Evolutionary conservation across 2,329 filamentous ascomycete genomes (phyloP).

Genomic region (Verticillium nubilum): DNA sequence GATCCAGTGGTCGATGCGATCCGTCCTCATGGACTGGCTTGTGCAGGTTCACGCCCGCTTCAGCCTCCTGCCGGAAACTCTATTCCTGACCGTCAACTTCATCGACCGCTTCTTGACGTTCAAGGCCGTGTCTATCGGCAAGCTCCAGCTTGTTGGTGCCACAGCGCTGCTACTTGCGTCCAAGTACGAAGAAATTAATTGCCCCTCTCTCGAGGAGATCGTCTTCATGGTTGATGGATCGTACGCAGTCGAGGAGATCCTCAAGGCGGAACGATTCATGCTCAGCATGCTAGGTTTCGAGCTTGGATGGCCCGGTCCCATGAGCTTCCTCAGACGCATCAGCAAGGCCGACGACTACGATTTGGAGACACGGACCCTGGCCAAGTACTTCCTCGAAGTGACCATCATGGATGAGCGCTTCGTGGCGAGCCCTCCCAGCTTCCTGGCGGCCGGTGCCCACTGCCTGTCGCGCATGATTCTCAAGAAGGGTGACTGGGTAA

Average conservation of each 20-base stretch:
- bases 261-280: conserved; percentile 98
- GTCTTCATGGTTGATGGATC: conserved; percentile 97
- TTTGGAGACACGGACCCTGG: conserved; percentile 86
- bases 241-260: conserved; percentile 84
- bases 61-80: conserved; percentile 82
- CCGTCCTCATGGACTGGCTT: conserved; percentile 96
- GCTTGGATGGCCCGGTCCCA: conserved; percentile 95
- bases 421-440: conserved; percentile 85
- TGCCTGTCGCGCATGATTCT: conserved; percentile 86
- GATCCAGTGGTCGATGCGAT: conserved; percentile 98
- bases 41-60: conserved; percentile 95
- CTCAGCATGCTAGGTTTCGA: conserved; percentile 93
- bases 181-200: conserved; percentile 99
- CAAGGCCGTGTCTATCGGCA: conserved; percentile 92
- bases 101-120: conserved; percentile 92
- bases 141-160: conserved; percentile 91
- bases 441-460: conserved; percentile 84
- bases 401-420: conserved; percentile 98
- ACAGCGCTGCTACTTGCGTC: conserved; percentile 94
- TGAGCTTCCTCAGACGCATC: conserved; percentile 95
- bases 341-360: conserved; percentile 99
- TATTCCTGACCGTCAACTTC: conserved; percentile 94
- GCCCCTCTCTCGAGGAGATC: conserved; percentile 89
- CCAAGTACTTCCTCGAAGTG: conserved; percentile 96
- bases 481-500: conserved; percentile 88